Conservation (phyloP, 371 early-diverging fungal species). For the Mucor indicus region DNA sequence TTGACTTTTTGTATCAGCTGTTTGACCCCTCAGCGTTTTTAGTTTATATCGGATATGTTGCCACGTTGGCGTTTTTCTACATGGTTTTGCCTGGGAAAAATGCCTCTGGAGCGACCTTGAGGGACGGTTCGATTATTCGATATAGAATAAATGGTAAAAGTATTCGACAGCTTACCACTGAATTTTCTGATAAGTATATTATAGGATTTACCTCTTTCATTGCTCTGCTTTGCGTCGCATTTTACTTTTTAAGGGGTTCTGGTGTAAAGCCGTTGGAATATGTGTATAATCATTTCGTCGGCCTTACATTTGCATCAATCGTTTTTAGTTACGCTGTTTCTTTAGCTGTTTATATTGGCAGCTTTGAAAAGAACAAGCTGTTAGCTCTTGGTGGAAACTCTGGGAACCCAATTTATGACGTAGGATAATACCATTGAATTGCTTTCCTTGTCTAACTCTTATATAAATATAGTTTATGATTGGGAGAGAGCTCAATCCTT, state of each 20-base stretch:
- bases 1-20: slow-evolving; percentile 20
- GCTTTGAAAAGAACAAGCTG: slow-evolving; percentile 66
- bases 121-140: slow-evolving; percentile 60
- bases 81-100: slow-evolving; percentile 65
- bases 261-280: slow-evolving; percentile 55
- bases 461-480: slow-evolving; percentile 59
- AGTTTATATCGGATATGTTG: slow-evolving; percentile 67
- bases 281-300: slow-evolving; percentile 74
- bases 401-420: slow-evolving; percentile 84
- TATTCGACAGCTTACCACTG: too few relatives aligned
- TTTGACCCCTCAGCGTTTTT: slow-evolving; percentile 51
- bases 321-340: slow-evolving; percentile 67
- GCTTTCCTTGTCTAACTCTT: too few relatives aligned
- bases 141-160: slow-evolving; percentile 77
- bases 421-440: too few relatives aligned
- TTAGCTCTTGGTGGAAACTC: slow-evolving; percentile 89
- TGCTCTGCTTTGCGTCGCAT: slow-evolving; percentile 55
- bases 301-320: slow-evolving; percentile 68
- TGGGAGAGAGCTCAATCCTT: slow-evolving; percentile 87
- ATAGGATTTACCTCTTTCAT: slow-evolving; percentile 50
- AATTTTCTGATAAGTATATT: too few relatives aligned
- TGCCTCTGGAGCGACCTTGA: slow-evolving; percentile 67
- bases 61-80: slow-evolving; percentile 63
- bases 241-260: slow-evolving; percentile 24
- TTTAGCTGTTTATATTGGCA: slow-evolving; percentile 69